Evolutionary conservation across 1,284 basidiomycete species (phyloP).

Genomic region (Moesziomyces aphidis): DNA sequence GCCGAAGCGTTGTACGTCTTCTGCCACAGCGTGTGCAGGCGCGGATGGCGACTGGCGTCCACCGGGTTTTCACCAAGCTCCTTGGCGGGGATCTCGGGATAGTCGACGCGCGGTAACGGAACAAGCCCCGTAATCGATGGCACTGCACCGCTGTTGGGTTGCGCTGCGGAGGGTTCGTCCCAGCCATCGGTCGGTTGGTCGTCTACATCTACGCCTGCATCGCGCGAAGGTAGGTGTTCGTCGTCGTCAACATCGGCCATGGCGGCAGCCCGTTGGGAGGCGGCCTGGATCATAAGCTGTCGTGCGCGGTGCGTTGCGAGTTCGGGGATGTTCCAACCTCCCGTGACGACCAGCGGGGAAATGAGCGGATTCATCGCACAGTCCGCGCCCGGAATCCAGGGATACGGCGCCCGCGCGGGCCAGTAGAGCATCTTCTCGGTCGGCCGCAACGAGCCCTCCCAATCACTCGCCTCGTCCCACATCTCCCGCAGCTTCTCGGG

Average conservation of each 20-base stretch:
- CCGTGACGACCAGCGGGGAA: slow-evolving; percentile 12
- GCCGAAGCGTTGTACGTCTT: slow-evolving; percentile 6
- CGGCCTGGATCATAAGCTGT: slow-evolving; percentile 2
- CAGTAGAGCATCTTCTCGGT: slow-evolving; percentile 40
- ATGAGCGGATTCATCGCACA: slow-evolving; percentile 13
- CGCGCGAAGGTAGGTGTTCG: background rate
- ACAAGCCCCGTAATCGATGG: background rate
- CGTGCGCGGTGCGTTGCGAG: background rate
- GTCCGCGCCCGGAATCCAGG: slow-evolving; percentile 13
- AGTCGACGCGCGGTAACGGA: background rate
- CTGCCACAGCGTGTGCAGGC: slow-evolving; percentile 16
- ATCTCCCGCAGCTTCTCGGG: slow-evolving; percentile 10
- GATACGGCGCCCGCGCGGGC: slow-evolving; percentile 24
- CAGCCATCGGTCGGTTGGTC: slow-evolving; percentile 15
- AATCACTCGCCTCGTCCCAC: slow-evolving; percentile 40
- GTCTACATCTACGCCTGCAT: slow-evolving; percentile 6
- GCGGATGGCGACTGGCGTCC: slow-evolving; percentile 17
- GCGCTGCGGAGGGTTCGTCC: background rate
- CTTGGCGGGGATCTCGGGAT: slow-evolving; percentile 21
- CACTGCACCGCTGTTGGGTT: no score
- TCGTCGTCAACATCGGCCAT: slow-evolving; percentile 8
- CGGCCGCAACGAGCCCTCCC: slow-evolving; percentile 18
- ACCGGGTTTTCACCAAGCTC: slow-evolving; percentile 43
- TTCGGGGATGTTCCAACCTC: slow-evolving; percentile 32
- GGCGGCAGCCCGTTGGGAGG: background rate